phyloP scores from a whole-genome alignment of 768 basidiomycete species.

The Tremella fuciformis region DNA sequence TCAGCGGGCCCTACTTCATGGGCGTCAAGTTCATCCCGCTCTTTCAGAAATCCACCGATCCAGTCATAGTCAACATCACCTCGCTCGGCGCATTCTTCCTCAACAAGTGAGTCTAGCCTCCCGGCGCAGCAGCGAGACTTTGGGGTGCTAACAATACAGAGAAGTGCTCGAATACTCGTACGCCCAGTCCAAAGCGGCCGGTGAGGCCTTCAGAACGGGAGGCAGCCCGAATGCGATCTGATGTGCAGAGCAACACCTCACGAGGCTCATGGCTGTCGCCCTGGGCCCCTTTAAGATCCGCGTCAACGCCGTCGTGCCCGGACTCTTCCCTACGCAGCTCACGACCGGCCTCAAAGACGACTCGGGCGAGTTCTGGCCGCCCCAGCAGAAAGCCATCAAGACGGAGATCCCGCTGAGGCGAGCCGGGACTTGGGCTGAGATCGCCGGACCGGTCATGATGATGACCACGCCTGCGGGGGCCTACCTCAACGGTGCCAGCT shows the following conservation, averaged over 20 bases:
- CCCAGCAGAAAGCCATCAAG: constrained; percentile 7
- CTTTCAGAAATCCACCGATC: constrained; percentile 35
- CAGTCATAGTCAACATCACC: constrained; percentile 36
- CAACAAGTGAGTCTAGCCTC: constrained; percentile 23
- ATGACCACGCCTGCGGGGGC: constrained; percentile 39
- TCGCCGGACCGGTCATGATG: constrained; percentile 46
- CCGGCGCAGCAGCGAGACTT: no score
- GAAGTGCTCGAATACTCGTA: constrained; percentile 37
- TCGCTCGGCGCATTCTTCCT: constrained; percentile 32
- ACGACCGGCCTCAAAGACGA: constrained; percentile 14
- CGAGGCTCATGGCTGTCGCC: constrained; percentile 34
- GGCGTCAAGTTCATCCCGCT: constrained; percentile 40
- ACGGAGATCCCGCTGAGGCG: constrained; percentile 24
- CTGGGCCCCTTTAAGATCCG: constrained; percentile 39
- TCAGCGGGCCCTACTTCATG: constrained; percentile 42
- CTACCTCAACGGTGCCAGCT: constrained; percentile 34
- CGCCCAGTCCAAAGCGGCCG: constrained; percentile 42
- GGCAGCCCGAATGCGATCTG: neutral
- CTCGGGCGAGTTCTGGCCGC: constrained; percentile 2
- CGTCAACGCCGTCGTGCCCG: constrained; percentile 43
- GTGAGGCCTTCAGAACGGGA: constrained; percentile 6
- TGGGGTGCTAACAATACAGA: constrained; percentile 12
- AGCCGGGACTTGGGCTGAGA: constrained; percentile 33
- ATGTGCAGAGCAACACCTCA: constrained; percentile 29
- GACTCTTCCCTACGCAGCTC: constrained; percentile 33